Evolutionary conservation across 768 basidiomycete species (phyloP).

Genomic region (Suillus placidus): DNA sequence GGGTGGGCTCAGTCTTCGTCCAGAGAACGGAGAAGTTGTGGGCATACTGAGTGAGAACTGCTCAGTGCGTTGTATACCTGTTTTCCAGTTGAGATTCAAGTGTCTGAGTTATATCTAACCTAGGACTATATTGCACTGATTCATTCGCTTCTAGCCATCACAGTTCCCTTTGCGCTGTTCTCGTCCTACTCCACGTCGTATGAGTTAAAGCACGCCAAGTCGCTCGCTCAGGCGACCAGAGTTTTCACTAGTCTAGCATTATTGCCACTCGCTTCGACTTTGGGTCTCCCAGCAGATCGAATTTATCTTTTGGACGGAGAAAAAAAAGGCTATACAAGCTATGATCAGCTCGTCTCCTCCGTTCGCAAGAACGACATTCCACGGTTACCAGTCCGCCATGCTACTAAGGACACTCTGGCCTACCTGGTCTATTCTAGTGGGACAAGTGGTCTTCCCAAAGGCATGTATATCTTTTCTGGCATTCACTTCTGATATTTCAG

Average conservation of each 20-base stretch:
- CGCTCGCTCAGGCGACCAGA: slow-evolving; percentile 40
- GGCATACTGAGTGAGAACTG: slow-evolving; percentile 75
- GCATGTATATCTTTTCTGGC: too few relatives aligned
- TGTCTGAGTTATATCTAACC: not conserved
- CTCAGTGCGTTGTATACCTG: slow-evolving; percentile 47
- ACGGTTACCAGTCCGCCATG: slow-evolving; percentile 46
- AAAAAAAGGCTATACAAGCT: slow-evolving; percentile 42
- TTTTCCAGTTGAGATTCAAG: not conserved
- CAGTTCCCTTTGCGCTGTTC: slow-evolving; percentile 55
- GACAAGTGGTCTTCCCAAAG: slow-evolving; percentile 52
- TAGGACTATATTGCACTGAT: slow-evolving; percentile 49
- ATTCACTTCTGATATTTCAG: too few relatives aligned
- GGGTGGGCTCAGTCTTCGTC: slow-evolving; percentile 59
- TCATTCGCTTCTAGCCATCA: slow-evolving; percentile 40
- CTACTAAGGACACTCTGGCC: slow-evolving; percentile 56
- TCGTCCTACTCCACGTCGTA: slow-evolving; percentile 57
- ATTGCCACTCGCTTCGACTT: slow-evolving; percentile 43
- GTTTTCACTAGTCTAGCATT: slow-evolving; percentile 54
- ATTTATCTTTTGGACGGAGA: slow-evolving; percentile 54
- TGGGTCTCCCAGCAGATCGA: slow-evolving; percentile 38
- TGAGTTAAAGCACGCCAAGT: slow-evolving; percentile 45
- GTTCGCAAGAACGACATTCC: slow-evolving; percentile 36
- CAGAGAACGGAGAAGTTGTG: slow-evolving; percentile 56
- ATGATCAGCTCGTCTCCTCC: slow-evolving; percentile 32
- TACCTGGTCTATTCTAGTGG: slow-evolving; percentile 79